phyloP scores from a whole-genome alignment of 108 stramenopile genomes.

The Skeletonema potamos region DNA sequence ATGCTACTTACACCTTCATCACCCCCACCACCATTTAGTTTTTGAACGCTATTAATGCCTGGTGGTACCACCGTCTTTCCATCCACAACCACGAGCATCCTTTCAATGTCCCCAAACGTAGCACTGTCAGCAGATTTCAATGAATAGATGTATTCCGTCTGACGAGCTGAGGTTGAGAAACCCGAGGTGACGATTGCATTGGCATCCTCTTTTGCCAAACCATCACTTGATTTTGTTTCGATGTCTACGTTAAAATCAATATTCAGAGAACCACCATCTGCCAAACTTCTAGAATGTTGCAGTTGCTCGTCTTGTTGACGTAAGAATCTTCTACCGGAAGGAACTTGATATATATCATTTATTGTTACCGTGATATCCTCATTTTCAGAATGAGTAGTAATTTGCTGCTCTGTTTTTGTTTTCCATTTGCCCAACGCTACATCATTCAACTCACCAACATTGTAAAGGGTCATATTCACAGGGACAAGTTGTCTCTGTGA shows the following conservation, averaged over 20 bases:
- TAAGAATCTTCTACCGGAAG: background rate
- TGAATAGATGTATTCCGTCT: slow-evolving; percentile 10
- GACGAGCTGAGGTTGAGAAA: slow-evolving; percentile 11
- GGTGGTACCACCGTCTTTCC: slow-evolving; percentile 5
- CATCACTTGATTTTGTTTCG: background rate
- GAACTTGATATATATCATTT: background rate
- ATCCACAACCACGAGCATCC: slow-evolving; percentile 17
- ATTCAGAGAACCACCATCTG: background rate
- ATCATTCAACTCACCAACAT: background rate
- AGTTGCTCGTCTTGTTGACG: background rate
- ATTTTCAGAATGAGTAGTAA: background rate
- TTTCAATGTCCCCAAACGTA: slow-evolving; percentile 10
- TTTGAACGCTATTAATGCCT: background rate
- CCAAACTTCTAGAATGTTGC: background rate
- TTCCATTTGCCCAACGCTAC: background rate
- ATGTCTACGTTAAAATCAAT: background rate
- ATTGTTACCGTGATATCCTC: background rate
- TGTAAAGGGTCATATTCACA: background rate
- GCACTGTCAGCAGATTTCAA: slow-evolving; percentile 17
- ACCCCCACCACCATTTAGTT: background rate
- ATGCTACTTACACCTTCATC: slow-evolving; percentile 5
- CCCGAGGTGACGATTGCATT: slow-evolving; percentile 13
- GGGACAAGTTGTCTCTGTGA: background rate
- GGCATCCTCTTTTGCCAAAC: background rate
- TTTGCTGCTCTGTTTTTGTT: background rate